Evolutionary conservation across 1,139 yeast genomes (phyloP).

Genomic region (Pichia sp.): DNA sequence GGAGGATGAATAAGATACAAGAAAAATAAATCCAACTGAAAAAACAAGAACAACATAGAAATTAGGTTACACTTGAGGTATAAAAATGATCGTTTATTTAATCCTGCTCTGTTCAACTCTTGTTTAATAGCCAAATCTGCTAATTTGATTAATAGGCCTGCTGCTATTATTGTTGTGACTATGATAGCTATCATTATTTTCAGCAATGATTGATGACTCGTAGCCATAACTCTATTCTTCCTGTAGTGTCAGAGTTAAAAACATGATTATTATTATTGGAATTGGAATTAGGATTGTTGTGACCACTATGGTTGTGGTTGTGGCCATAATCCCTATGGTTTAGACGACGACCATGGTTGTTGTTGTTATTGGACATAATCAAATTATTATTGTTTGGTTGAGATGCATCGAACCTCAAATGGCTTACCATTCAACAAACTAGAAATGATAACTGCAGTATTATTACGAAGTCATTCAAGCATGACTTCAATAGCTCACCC

Average conservation of each 20-base stretch:
- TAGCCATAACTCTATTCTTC: background rate
- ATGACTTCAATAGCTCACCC: constrained; percentile 56
- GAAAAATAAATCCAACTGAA: background rate
- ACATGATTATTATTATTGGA: background rate
- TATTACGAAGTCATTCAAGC: constrained; percentile 58
- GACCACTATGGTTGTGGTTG: constrained; percentile 2
- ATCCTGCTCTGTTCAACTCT: constrained; percentile 10
- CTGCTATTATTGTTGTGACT: background rate
- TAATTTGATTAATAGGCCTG: constrained; percentile 4
- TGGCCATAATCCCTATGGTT: background rate
- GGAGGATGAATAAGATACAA: background rate
- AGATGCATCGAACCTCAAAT: constrained; percentile 2
- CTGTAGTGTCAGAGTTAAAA: constrained; percentile 2
- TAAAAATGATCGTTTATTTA: background rate
- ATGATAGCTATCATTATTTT: background rate
- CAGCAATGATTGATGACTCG: constrained; percentile 1
- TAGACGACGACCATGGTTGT: constrained; percentile 1
- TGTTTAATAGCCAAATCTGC: constrained; percentile 8
- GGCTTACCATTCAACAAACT: constrained; percentile 3
- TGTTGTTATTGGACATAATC: background rate
- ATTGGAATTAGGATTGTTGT: background rate
- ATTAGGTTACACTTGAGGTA: constrained; percentile 14
- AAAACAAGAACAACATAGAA: constrained; percentile 2
- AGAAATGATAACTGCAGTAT: constrained; percentile 15
- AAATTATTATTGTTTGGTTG: background rate